Conservation (phyloP, 495 filamentous ascomycete species). For the Tuber brumale region DNA sequence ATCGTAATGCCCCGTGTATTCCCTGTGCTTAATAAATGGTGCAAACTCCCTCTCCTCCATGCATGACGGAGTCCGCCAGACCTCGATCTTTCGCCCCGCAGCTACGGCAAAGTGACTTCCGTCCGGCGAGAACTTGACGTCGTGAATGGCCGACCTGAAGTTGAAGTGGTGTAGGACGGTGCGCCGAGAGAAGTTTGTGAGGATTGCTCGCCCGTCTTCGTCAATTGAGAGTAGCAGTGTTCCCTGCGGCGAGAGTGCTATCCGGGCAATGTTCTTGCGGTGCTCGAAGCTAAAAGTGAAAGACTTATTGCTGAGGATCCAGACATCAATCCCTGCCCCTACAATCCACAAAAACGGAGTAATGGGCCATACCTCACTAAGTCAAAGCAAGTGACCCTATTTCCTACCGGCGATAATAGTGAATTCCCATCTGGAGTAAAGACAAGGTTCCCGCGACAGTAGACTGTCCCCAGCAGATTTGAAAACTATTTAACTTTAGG, state of each 20-base stretch:
- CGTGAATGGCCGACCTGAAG: conserved; percentile 73
- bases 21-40: conserved; percentile 81
- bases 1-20: conserved; percentile 83
- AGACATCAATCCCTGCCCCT: conserved; percentile 24
- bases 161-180: conserved; percentile 89
- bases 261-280: conserved; percentile 80
- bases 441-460: conserved; percentile 90
- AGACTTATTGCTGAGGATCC: conserved; percentile 70
- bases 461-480: conserved; percentile 73
- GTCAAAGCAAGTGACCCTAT: conserved; percentile 91
- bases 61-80: conserved; percentile 84
- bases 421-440: conserved; percentile 96
- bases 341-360: background rate
- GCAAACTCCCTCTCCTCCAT: conserved; percentile 89
- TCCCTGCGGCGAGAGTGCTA: conserved; percentile 80
- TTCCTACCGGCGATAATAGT: conserved; percentile 94
- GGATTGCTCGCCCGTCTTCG: conserved; percentile 86
- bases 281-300: conserved; percentile 92
- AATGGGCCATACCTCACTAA: conserved; percentile 69
- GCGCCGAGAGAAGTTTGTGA: conserved; percentile 79
- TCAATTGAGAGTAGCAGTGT: conserved; percentile 88
- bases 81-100: conserved; percentile 74
- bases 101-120: conserved; percentile 84
- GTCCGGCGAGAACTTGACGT: conserved; percentile 85
- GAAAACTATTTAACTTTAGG: conserved; percentile 28